phyloP scores from a whole-genome alignment of 192 early-diverging fungal genomes.

The Coemansia sp. region DNA sequence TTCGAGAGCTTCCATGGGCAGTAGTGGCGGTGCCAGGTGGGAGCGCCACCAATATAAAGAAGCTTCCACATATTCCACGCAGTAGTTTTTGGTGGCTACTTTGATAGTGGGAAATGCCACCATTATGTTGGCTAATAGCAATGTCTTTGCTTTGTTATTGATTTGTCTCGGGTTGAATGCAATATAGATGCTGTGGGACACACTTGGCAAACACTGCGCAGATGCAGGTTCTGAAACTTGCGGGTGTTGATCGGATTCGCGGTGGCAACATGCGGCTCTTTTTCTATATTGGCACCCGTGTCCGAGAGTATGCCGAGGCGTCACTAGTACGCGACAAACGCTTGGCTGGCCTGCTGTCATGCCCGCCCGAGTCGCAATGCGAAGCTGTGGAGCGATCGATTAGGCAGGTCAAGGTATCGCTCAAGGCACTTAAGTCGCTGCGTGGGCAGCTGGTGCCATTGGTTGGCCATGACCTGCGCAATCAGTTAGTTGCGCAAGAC shows the following conservation, averaged over 20 bases:
- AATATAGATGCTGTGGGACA: constrained; percentile 67
- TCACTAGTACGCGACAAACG: constrained; percentile 14
- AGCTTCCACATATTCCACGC: background rate
- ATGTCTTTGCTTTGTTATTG: background rate
- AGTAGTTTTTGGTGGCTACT: background rate
- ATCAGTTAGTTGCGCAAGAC: background rate
- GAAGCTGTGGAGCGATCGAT: constrained; percentile 23
- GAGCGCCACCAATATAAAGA: background rate
- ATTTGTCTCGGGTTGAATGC: background rate
- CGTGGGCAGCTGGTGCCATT: constrained; percentile 18
- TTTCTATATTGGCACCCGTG: constrained; percentile 68
- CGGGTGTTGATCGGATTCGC: constrained; percentile 62
- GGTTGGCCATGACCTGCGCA: constrained; percentile 13
- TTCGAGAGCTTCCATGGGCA: constrained; percentile 1
- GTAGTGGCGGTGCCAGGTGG: background rate
- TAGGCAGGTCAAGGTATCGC: constrained; percentile 7
- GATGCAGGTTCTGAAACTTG: constrained; percentile 64
- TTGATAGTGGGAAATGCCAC: background rate
- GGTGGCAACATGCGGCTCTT: constrained; percentile 64
- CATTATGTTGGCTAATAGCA: background rate
- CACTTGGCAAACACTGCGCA: constrained; percentile 61
- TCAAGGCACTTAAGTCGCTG: constrained; percentile 16
- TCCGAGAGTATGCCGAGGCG: constrained; percentile 23
- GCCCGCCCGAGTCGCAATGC: constrained; percentile 17
- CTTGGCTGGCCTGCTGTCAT: constrained; percentile 24